These are phyloP conservation scores for Linnemannia schmuckeri DNA, from an alignment of 192 early-diverging fungal species.

Conservation along the genomic window DNA sequence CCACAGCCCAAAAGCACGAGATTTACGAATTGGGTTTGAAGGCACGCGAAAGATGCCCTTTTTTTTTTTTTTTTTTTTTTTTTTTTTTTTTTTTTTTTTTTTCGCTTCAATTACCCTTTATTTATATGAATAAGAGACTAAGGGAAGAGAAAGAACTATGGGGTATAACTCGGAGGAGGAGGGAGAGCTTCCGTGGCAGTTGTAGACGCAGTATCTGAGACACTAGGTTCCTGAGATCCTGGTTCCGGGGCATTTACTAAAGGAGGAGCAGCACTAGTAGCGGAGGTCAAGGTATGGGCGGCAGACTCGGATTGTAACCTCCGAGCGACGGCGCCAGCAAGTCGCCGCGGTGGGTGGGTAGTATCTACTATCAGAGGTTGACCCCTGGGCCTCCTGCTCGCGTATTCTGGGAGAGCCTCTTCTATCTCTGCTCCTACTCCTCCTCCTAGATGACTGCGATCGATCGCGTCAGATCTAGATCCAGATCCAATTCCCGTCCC, in stretches of 20 bases:
- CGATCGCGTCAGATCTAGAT: not conserved
- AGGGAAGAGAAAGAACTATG: not conserved
- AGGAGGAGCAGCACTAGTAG: not conserved
- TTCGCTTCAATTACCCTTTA: not conserved
- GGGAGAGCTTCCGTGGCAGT: not conserved
- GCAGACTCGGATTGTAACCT: conserved; percentile 7
- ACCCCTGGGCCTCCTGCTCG: not conserved
- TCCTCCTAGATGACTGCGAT: not conserved
- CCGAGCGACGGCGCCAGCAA: conserved; percentile 16
- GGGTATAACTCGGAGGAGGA: not conserved
- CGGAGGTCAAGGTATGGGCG: not conserved
- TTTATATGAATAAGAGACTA: not conserved
- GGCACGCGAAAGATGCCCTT: not conserved
- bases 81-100: not conserved
- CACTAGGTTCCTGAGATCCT: not conserved
- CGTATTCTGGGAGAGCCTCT: conserved; percentile 16
- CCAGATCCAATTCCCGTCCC: not conserved
- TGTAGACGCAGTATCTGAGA: not conserved
- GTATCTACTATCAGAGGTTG: conserved; percentile 20
- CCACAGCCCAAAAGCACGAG: not conserved
- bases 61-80: not conserved
- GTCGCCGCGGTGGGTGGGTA: conserved; percentile 3
- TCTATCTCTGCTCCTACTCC: not conserved
- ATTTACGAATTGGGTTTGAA: too few species aligned
- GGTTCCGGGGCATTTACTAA: not conserved